Evolutionary conservation across 2,329 filamentous ascomycete species (phyloP).

Genomic region (Phialophora macrospora): DNA sequence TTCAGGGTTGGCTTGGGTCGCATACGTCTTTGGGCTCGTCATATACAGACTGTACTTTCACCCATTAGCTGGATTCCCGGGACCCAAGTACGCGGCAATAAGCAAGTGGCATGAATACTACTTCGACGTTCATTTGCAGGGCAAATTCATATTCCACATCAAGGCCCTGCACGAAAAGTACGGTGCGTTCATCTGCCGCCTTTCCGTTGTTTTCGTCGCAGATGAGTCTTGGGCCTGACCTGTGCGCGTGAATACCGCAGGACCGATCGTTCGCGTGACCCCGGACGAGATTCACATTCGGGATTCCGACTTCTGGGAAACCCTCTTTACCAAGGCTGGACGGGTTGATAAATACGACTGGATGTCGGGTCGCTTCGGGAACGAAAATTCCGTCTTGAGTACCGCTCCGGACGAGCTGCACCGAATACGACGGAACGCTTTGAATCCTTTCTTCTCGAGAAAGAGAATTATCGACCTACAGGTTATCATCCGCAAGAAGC

Average conservation of each 20-base stretch:
- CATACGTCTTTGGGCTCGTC: constrained; percentile 17
- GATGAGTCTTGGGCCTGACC: background rate
- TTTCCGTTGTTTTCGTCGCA: background rate
- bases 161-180: constrained; percentile 45
- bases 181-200: constrained; percentile 23
- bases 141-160: constrained; percentile 42
- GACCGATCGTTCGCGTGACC: constrained; percentile 39
- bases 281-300: constrained; percentile 36
- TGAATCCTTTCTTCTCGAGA: constrained; percentile 54
- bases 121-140: constrained; percentile 41
- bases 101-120: constrained; percentile 44
- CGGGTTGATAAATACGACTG: constrained; percentile 34
- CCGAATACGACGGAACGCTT: constrained; percentile 47
- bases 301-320: constrained; percentile 33
- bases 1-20: constrained; percentile 5
- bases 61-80: constrained; percentile 44
- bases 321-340: constrained; percentile 29
- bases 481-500: constrained; percentile 45
- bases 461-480: constrained; percentile 46
- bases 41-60: constrained; percentile 37
- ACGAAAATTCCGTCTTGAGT: constrained; percentile 19
- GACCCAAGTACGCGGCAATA: constrained; percentile 43
- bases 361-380: constrained; percentile 23
- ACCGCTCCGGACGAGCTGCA: constrained; percentile 51
- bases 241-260: background rate